Conservation (phyloP, 75 land plant genomes). For the Pseudotsuga menziesii region DNA sequence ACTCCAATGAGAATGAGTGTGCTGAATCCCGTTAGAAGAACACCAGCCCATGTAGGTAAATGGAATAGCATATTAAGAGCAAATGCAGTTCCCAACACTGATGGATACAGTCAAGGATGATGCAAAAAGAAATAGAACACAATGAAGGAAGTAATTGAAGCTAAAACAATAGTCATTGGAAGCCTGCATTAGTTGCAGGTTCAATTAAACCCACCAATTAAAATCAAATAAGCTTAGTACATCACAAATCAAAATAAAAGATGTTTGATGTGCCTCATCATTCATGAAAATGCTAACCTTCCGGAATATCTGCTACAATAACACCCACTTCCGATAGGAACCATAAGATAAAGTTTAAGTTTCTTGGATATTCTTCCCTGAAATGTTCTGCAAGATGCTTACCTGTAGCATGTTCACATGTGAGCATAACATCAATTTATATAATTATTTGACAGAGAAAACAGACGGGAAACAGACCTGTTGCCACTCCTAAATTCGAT, state of each 20-base stretch:
- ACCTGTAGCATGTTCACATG: slow-evolving; percentile 27
- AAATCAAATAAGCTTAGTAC: too few species aligned
- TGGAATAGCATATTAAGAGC: slow-evolving; percentile 85
- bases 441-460: not conserved
- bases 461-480: slow-evolving; percentile 25
- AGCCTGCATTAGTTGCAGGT: too few species aligned
- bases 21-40: slow-evolving; percentile 75
- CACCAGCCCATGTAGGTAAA: slow-evolving; percentile 84
- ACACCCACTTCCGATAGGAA: slow-evolving; percentile 69
- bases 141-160: too few species aligned
- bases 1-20: slow-evolving; percentile 68
- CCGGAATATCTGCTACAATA: slow-evolving; percentile 82
- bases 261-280: not conserved
- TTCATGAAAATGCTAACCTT: slow-evolving; percentile 35
- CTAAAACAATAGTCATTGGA: too few species aligned
- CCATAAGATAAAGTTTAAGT: slow-evolving; percentile 57
- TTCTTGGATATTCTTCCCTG: slow-evolving; percentile 53
- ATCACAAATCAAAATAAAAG: too few species aligned
- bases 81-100: slow-evolving; percentile 84
- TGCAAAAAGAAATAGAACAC: too few species aligned
- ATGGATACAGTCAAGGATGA: not conserved
- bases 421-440: not conserved
- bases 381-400: slow-evolving; percentile 84
- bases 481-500: slow-evolving; percentile 73
- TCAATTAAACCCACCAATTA: too few species aligned